Evolutionary conservation across 805 yeast genomes (phyloP), one percentile per base, ranked within the genome.

Genomic region (Metschnikowia hibisci): DNA sequence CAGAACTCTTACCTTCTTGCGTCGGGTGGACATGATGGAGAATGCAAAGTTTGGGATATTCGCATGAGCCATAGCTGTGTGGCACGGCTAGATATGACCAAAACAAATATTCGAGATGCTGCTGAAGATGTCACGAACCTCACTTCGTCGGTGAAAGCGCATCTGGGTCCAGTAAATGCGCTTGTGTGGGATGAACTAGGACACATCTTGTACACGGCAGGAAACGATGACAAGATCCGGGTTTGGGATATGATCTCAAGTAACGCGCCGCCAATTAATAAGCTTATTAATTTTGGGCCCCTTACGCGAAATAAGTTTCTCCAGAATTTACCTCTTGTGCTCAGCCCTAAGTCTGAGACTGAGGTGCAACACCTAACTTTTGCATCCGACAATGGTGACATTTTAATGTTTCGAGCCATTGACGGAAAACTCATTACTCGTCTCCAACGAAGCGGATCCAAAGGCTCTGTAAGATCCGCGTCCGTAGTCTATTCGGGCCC

Each of bases 11-110:
- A 83, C 53, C 47, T 84, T 3, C 66, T 90, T 2, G 89, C 90
- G 0, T 74, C 88, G 4, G 96, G 96, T 1, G 89, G 91, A 15
- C 74, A 78, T 13, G 87, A 84, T 52, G 96, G 97, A 0, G 82
- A 82, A 35, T 81, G 85, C 7, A 74, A 85, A 41, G 58, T 90
- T 0, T 90, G 97, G 97, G 98, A 90, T 58, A 75, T 88, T 9
- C 65, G 98, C 36, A 66, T 84, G 37, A 77, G 87, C 18, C 69
- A 72, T 13, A 75, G 84, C 28, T 82, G 87, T 54, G 61, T 87
- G 18, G 73, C 81, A 34, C 71, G 80, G 12, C 62, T 87, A 45
- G 90, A 87, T 56, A 67, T 79, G 68, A 61, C 71, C 32, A 63
- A 73, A 13, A 73, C 80, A 1, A 67, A 64, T 35, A 46, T 45